Conservation (phyloP, 2,329 filamentous ascomycete genomes). For the Teratosphaeria destructans region DNA sequence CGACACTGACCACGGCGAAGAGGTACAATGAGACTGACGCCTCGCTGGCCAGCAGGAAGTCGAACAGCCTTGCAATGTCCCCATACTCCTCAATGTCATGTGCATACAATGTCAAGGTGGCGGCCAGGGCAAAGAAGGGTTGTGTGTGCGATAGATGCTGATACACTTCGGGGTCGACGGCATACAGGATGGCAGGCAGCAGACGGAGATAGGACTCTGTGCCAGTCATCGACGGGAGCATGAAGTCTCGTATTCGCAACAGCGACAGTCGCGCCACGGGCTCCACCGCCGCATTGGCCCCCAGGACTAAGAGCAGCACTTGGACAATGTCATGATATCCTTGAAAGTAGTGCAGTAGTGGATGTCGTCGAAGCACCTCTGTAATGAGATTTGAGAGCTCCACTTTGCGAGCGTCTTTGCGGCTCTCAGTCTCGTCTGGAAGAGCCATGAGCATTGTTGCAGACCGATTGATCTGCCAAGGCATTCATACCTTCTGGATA, state of each 20-base stretch:
- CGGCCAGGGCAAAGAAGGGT: conserved; percentile 88
- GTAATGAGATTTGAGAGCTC: conserved; percentile 74
- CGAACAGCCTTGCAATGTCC: conserved; percentile 83
- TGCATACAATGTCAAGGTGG: conserved; percentile 89
- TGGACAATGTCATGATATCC: conserved; percentile 98
- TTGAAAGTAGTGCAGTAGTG: conserved; percentile 89
- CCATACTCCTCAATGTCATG: conserved; percentile 88
- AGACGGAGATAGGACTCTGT: conserved; percentile 78
- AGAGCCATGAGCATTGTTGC: neutral
- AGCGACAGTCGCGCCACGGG: conserved; percentile 74
- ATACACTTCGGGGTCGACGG: conserved; percentile 61
- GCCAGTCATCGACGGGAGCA: conserved; percentile 78
- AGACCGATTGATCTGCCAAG: neutral
- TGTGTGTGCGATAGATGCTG: conserved; percentile 48
- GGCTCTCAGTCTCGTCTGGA: conserved; percentile 55
- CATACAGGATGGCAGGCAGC: conserved; percentile 68
- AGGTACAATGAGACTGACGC: conserved; percentile 86
- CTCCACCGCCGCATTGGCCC: conserved; percentile 46
- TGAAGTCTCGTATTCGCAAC: conserved; percentile 90
- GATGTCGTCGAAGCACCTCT: conserved; percentile 67
- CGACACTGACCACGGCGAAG: conserved; percentile 52
- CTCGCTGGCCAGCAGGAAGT: conserved; percentile 77
- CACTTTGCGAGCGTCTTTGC: conserved; percentile 59
- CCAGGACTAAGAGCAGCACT: conserved; percentile 80
- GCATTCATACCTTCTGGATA: conserved; percentile 64